These are phyloP conservation scores for Backusella parvicylindrica DNA, from an alignment of 192 early-diverging fungal genomes.

Conservation along the genomic window DNA sequence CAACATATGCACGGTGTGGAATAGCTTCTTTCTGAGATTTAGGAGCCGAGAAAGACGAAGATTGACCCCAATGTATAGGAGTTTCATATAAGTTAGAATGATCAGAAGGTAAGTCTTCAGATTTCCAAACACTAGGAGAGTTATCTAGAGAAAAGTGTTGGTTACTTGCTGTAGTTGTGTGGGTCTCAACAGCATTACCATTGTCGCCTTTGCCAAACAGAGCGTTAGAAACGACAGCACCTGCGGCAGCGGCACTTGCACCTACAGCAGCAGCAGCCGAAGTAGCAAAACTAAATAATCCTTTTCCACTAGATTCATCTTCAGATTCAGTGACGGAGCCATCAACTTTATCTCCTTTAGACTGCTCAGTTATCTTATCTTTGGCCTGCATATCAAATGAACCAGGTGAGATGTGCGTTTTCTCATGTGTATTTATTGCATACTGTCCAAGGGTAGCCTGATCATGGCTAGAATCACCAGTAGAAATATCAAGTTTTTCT, in stretches of 20 bases:
- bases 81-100: not conserved
- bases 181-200: not conserved
- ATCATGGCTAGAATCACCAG: not conserved
- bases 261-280: constrained; percentile 4
- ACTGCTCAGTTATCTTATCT: not conserved
- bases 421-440: not conserved
- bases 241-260: not conserved
- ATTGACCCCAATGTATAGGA: not conserved
- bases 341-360: not conserved
- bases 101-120: not conserved
- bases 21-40: not conserved
- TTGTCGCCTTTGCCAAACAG: not conserved
- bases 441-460: not conserved
- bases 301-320: not conserved
- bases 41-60: not conserved
- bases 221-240: not conserved
- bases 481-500: not conserved
- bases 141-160: not conserved
- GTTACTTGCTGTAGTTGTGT: not conserved
- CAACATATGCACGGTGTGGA: not conserved
- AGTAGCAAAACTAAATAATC: not conserved
- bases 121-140: not conserved
- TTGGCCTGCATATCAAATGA: not conserved
- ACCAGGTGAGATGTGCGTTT: not conserved
- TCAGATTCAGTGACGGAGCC: not conserved